Evolutionary conservation across 2,329 filamentous ascomycete species (phyloP).

Genomic region (Exophiala spinifera): DNA sequence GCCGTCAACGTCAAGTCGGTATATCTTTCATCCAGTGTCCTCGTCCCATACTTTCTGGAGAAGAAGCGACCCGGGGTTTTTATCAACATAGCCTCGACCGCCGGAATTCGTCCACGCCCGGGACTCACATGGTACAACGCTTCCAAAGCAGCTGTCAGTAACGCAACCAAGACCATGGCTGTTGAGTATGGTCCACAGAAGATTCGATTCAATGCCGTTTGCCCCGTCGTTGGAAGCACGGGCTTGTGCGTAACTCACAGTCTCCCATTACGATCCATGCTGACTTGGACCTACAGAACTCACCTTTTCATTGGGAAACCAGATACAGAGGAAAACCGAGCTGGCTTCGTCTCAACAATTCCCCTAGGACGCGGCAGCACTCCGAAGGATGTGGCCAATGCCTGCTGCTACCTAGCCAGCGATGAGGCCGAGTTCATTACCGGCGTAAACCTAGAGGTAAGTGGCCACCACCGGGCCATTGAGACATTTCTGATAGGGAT

Average conservation of each 20-base stretch:
- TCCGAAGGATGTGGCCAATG: constrained; percentile 62
- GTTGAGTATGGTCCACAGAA: constrained; percentile 70
- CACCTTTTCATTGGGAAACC: constrained; percentile 37
- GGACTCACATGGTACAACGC: constrained; percentile 47
- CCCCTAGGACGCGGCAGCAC: constrained; percentile 44
- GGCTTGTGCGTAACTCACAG: constrained; percentile 48
- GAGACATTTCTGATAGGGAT: background rate
- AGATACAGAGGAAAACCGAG: constrained; percentile 44
- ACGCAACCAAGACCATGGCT: constrained; percentile 63
- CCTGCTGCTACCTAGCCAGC: constrained; percentile 66
- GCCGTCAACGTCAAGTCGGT: constrained; percentile 38
- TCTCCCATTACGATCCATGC: background rate
- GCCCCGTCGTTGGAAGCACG: constrained; percentile 63
- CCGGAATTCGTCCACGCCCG: constrained; percentile 17
- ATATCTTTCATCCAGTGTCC: constrained; percentile 19
- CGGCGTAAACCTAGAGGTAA: constrained; percentile 8
- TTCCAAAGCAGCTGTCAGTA: constrained; percentile 63
- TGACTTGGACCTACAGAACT: background rate
- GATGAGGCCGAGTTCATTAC: constrained; percentile 69
- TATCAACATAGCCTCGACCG: constrained; percentile 20
- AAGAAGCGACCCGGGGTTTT: constrained; percentile 17
- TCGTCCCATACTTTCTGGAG: constrained; percentile 21
- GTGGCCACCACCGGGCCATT: background rate
- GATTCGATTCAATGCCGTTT: constrained; percentile 70
- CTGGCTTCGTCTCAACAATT: constrained; percentile 43